Conservation (phyloP, 768 basidiomycete genomes). For the Naganishia antarctica region DNA sequence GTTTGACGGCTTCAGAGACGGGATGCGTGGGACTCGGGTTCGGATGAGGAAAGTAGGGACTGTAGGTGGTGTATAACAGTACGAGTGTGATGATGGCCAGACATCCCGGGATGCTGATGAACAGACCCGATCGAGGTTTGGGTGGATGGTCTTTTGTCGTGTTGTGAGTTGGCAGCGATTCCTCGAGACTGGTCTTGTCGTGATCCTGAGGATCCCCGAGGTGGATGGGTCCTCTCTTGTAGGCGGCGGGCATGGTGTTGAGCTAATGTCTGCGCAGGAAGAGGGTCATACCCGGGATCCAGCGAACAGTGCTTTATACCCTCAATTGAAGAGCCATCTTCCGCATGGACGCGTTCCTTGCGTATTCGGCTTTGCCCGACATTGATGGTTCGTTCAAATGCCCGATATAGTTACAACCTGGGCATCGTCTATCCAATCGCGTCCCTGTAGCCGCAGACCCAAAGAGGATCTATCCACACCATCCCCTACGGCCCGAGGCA, state of each 20-base stretch:
- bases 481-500: too few relatives aligned
- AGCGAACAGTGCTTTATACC: too few relatives aligned
- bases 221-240: conserved; percentile 14
- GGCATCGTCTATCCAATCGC: too few relatives aligned
- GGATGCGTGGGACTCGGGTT: background rate
- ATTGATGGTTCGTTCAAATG: background rate
- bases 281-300: too few relatives aligned
- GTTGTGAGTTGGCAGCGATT: conserved; percentile 6
- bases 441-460: too few relatives aligned
- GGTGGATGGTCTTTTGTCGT: conserved; percentile 11
- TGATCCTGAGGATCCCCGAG: background rate
- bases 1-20: conserved; percentile 30
- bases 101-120: background rate
- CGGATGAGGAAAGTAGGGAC: conserved; percentile 25
- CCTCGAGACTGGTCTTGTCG: background rate
- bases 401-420: conserved; percentile 17
- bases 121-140: background rate
- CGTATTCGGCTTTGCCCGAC: background rate
- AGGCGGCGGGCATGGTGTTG: background rate
- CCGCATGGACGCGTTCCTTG: background rate
- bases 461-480: too few relatives aligned
- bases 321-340: background rate
- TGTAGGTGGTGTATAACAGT: background rate
- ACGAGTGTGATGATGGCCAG: background rate
- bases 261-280: too few relatives aligned